Percentiles rank a stretch among this genome's conserved stretches.
phyloP scores from a whole-genome alignment of 371 early-diverging fungal species.

The Mortierella sp. region DNA sequence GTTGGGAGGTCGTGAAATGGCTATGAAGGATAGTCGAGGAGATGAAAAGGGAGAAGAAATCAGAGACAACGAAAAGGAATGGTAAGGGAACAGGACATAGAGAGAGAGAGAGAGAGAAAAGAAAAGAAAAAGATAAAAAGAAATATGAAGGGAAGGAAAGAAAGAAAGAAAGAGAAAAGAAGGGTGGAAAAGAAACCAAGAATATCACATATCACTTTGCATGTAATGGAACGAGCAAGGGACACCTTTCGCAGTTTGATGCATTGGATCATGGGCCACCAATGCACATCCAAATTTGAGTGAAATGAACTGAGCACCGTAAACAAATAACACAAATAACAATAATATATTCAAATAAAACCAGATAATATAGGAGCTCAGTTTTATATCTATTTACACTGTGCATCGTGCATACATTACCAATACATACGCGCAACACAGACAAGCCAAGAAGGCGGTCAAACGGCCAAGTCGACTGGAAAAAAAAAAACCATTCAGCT shows the following conservation, averaged over 20 bases:
- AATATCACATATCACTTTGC: background rate
- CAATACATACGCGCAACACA: no score
- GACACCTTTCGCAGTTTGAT: background rate
- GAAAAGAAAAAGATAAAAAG: background rate
- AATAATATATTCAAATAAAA: no score
- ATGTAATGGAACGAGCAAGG: background rate
- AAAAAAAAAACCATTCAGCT: no score
- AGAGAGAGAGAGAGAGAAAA: background rate
- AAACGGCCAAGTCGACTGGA: background rate
- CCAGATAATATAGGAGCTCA: slow-evolving; percentile 1
- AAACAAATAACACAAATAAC: background rate
- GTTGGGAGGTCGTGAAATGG: background rate
- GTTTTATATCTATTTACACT: background rate
- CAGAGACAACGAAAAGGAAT: slow-evolving; percentile 11
- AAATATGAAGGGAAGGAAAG: background rate
- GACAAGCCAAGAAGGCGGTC: background rate
- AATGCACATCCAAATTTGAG: slow-evolving; percentile 12
- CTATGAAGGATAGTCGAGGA: background rate
- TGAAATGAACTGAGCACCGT: slow-evolving; percentile 20
- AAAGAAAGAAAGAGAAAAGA: background rate
- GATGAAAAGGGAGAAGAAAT: slow-evolving; percentile 9
- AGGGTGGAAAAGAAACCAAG: background rate
- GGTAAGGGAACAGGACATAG: slow-evolving; percentile 11
- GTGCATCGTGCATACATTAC: background rate
- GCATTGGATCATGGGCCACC: slow-evolving; percentile 9